Base-by-base conservation (phyloP, 306 rosid species). In the Dicorynia guianensis region DNA sequence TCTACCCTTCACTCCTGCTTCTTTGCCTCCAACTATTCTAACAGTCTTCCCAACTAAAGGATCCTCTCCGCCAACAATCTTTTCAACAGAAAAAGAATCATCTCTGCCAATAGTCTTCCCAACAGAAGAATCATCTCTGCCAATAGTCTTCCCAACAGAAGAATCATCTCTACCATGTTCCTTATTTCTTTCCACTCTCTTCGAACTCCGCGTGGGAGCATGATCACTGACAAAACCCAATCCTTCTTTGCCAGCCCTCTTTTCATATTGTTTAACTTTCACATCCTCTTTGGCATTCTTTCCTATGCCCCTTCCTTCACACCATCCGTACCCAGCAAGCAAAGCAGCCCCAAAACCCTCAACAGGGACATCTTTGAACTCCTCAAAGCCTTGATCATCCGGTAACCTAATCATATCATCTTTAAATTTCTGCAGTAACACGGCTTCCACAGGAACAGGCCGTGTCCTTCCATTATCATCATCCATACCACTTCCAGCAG, bases 311-410 rank as follows among this genome's bases (percentile, higher is more conserved):
- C 83, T 84, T 11, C 98, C 97, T 71, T 91, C 81, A 5, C 57
- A 61, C 98, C 98, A 95, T 3, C 98, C 98, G 52, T 90, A 95
- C 5, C 98, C 97, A 1, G 89, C 79, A 3, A 95, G 94, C 64
- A 95, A 49, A 9, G 98, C 97, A 0, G 87, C 88, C 12, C 86
- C 97, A 35, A 82, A 95, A 0, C 92, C 92, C 83, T 95, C 98
- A 1, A 95, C 97, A 0, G 97, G 78, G 19, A 90, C 83, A 20
- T 91, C 96, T 10, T 82, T 72, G 35, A 79, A 93, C 78, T 93
- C 98, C 13, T 86, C 96, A 5, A 89, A 25, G 0, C 97, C 98
- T 17, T 63, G 69, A 47, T 89, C 76, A 10, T 89, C 97, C 17
- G 98, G 98, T 8, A 91, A 44, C 64, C 81, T 79, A 64, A 69